Percentiles rank a stretch among this genome's conserved stretches.
These are phyloP conservation scores for Yarrowia hollandica DNA, from an alignment of 805 yeast species.

Conservation along the genomic window DNA sequence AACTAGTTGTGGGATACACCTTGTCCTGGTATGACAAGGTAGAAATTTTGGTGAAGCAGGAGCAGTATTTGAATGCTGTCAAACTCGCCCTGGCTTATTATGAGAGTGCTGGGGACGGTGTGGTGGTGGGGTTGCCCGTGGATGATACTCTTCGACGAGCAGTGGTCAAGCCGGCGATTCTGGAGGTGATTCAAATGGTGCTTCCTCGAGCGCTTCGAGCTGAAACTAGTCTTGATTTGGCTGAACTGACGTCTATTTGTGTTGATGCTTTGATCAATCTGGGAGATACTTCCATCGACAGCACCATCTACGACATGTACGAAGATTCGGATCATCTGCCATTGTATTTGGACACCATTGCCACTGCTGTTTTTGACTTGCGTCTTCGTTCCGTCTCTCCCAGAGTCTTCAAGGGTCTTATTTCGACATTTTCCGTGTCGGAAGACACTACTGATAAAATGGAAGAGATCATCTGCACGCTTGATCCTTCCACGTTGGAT, in stretches of 20 bases:
- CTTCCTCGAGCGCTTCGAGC: neutral
- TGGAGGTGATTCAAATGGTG: conserved; percentile 50
- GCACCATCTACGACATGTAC: conserved; percentile 45
- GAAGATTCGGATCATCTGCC: conserved; percentile 43
- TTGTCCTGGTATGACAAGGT: conserved; percentile 72
- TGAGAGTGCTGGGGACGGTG: conserved; percentile 42
- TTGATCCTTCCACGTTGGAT: conserved; percentile 70
- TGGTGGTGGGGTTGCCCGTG: conserved; percentile 55
- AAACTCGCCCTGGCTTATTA: conserved; percentile 55
- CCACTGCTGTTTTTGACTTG: neutral
- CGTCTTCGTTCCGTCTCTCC: conserved; percentile 44
- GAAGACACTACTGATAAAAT: conserved; percentile 50
- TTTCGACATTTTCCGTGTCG: conserved; percentile 49
- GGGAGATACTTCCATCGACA: conserved; percentile 44
- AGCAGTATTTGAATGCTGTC: conserved; percentile 58
- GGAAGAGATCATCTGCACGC: conserved; percentile 66
- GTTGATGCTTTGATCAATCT: conserved; percentile 39
- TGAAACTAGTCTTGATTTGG: conserved; percentile 7
- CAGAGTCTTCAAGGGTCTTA: conserved; percentile 58
- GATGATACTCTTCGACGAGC: conserved; percentile 47
- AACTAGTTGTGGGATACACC: conserved; percentile 56
- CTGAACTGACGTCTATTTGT: conserved; percentile 38
- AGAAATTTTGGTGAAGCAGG: conserved; percentile 49
- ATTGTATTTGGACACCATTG: conserved; percentile 13
- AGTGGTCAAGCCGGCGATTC: conserved; percentile 54